Conservation (phyloP, 2,329 filamentous ascomycete genomes). For the Ustulina deusta region DNA sequence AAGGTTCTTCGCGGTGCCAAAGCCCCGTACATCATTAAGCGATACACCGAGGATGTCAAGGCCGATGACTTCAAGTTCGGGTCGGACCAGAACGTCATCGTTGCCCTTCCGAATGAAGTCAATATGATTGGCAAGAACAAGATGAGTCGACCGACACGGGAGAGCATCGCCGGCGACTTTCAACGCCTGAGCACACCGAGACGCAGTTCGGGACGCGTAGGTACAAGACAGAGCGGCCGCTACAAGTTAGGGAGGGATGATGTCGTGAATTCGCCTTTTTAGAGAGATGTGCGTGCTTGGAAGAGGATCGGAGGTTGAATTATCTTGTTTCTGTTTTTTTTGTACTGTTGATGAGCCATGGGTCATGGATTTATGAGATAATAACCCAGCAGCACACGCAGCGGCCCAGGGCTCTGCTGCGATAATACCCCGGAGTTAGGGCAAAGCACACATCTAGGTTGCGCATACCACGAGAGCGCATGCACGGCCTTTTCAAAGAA, state of each 20-base stretch:
- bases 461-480: constrained; percentile 29
- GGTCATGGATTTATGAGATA: constrained; percentile 36
- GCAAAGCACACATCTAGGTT: constrained; percentile 28
- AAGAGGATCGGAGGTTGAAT: not conserved
- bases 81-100: constrained; percentile 97
- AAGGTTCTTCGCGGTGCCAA: constrained; percentile 85
- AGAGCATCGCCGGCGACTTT: constrained; percentile 83
- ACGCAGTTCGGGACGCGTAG: constrained; percentile 64
- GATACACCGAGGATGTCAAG: constrained; percentile 94
- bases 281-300: constrained; percentile 33
- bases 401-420: constrained; percentile 33
- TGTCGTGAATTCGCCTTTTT: constrained; percentile 80
- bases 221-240: constrained; percentile 66
- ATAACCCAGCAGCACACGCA: constrained; percentile 29
- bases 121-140: constrained; percentile 94
- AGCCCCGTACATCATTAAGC: constrained; percentile 95
- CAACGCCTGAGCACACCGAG: constrained; percentile 62
- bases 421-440: constrained; percentile 47
- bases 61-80: constrained; percentile 99
- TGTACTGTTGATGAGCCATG: constrained; percentile 23
- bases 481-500: constrained; percentile 23
- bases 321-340: constrained; percentile 11
- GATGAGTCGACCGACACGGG: constrained; percentile 87
- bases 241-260: constrained; percentile 84
- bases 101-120: constrained; percentile 95